These are phyloP conservation scores for Neurospora sp. DNA, from an alignment of 495 filamentous ascomycete genomes.

Conservation along the genomic window DNA sequence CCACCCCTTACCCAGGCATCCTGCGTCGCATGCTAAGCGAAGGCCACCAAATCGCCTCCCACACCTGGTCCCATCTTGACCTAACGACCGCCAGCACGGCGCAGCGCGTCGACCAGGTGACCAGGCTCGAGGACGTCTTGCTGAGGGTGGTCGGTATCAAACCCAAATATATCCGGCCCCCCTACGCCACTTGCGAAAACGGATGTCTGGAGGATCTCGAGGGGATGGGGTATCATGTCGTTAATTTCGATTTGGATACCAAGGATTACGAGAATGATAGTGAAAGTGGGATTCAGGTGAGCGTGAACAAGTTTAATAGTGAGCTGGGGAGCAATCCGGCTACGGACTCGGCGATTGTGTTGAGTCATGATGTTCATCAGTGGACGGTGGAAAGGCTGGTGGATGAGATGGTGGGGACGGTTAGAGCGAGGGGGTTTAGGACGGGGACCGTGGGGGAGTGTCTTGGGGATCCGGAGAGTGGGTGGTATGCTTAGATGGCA, in stretches of 20 bases:
- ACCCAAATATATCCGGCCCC: slow-evolving; percentile 36
- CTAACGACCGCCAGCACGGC: slow-evolving; percentile 10
- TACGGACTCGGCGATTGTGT: slow-evolving; percentile 17
- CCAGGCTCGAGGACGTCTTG: slow-evolving; percentile 18
- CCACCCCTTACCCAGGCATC: slow-evolving; percentile 21
- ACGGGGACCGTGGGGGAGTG: slow-evolving; percentile 52
- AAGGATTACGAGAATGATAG: slow-evolving; percentile 27
- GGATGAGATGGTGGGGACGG: slow-evolving; percentile 20
- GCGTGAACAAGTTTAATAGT: slow-evolving; percentile 16
- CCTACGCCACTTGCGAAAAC: slow-evolving; percentile 24
- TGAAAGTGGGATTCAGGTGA: slow-evolving; percentile 6
- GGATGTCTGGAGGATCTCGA: slow-evolving; percentile 19
- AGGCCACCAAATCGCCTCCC: slow-evolving; percentile 25
- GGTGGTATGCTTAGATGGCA: slow-evolving; percentile 43
- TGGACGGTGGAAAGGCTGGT: slow-evolving; percentile 24
- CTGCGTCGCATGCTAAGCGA: slow-evolving; percentile 20
- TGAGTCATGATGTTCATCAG: slow-evolving; percentile 30
- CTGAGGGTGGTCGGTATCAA: slow-evolving; percentile 21
- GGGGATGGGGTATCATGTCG: slow-evolving; percentile 29
- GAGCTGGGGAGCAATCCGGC: slow-evolving; percentile 11
- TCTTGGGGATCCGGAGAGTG: slow-evolving; percentile 42
- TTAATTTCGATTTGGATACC: slow-evolving; percentile 35
- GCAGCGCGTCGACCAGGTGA: slow-evolving; percentile 18
- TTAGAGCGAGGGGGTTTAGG: slow-evolving; percentile 15
- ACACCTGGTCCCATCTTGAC: slow-evolving; percentile 31